Percentiles rank a stretch among this genome's conserved stretches.
These are phyloP conservation scores for Ganoderma lucidum DNA, from an alignment of 1,284 basidiomycete genomes.

Conservation along the genomic window DNA sequence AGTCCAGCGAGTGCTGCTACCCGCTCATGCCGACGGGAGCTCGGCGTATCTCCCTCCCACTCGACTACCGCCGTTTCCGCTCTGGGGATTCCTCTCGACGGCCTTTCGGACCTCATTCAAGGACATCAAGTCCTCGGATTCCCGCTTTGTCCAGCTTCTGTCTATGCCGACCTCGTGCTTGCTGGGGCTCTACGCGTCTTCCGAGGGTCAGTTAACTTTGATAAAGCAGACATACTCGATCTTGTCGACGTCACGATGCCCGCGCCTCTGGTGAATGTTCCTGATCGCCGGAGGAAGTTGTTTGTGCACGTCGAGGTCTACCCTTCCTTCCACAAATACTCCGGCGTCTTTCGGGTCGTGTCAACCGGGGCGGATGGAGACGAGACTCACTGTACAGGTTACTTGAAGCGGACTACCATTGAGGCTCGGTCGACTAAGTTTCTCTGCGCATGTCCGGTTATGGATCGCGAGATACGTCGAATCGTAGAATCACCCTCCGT, in stretches of 20 bases:
- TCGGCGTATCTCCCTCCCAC: constrained; percentile 48
- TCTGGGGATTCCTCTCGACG: constrained; percentile 60
- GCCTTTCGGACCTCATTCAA: constrained; percentile 54
- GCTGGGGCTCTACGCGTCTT: constrained; percentile 31
- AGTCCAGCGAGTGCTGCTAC: not conserved
- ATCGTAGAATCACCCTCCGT: constrained; percentile 41
- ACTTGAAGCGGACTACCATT: constrained; percentile 44
- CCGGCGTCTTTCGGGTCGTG: constrained; percentile 55
- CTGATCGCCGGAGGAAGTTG: constrained; percentile 39
- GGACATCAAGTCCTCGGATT: constrained; percentile 67
- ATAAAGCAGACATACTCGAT: constrained; percentile 40
- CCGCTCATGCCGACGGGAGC: not conserved
- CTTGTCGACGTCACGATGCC: constrained; percentile 56
- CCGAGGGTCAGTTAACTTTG: not conserved
- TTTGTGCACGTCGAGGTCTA: not conserved
- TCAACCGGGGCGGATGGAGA: constrained; percentile 40
- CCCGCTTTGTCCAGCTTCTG: constrained; percentile 72
- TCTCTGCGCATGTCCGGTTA: constrained; percentile 43
- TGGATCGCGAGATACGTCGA: constrained; percentile 46
- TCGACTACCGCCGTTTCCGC: constrained; percentile 15
- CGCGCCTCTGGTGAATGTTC: constrained; percentile 61
- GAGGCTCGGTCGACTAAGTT: constrained; percentile 50
- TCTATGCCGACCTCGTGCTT: constrained; percentile 66
- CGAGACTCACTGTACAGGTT: constrained; percentile 56
- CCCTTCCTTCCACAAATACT: constrained; percentile 31